Evolutionary conservation across 345 rosid genomes (phyloP).

Genomic region (Alliaria petiolata): DNA sequence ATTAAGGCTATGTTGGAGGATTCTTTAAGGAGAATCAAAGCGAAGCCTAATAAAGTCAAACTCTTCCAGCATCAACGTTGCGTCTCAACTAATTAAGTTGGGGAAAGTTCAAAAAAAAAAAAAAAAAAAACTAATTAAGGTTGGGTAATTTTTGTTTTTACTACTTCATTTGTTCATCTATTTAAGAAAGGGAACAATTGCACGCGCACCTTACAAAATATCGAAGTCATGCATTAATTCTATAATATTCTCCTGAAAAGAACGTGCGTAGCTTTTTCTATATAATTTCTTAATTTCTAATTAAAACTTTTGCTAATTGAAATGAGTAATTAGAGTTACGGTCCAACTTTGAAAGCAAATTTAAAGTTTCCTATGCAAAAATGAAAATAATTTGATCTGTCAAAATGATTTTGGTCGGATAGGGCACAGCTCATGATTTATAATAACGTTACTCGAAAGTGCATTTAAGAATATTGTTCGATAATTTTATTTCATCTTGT

Average conservation of each 20-base stretch:
- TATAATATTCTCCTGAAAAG: no score
- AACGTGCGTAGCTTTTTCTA: no score
- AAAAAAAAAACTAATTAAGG: not conserved
- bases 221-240: not conserved
- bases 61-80: not conserved
- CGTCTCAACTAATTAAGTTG: conserved; percentile 10
- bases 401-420: not conserved
- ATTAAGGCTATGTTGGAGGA: no score
- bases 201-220: not conserved
- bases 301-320: not conserved
- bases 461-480: not conserved
- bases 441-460: not conserved
- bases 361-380: not conserved
- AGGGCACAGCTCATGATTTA: not conserved
- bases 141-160: not conserved
- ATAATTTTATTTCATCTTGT: not conserved
- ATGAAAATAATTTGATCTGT: not conserved
- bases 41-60: conserved; percentile 4
- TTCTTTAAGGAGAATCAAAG: conserved; percentile 11
- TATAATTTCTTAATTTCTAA: no score
- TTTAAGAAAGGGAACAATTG: not conserved
- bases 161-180: no score
- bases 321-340: not conserved
- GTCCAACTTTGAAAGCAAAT: no score
- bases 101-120: no score